Base-by-base conservation (phyloP, 2,329 filamentous ascomycete genomes). In the Colletotrichum sp. region DNA sequence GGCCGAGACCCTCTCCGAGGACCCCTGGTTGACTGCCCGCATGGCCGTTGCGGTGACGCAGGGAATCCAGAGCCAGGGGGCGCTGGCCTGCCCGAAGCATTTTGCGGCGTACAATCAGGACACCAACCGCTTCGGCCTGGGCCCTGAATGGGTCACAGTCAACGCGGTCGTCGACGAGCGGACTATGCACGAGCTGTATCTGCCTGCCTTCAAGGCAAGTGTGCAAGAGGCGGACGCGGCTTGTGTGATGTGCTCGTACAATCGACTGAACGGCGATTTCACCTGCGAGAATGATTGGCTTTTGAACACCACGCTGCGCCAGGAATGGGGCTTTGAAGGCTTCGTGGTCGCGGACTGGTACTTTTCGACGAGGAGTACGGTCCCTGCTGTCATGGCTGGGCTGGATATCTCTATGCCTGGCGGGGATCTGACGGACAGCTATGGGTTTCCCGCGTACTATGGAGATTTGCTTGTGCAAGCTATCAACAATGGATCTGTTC, bases 401-500 rank as follows among this genome's bases (percentile, higher is more conserved):
- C 32, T 82, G 36, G 81, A 85, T 73, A 80, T 85, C n/a, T 84
- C 85, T 1, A 58, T 58, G 55, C 55, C 55, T 12, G 55, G 55
- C 0, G 55, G 55, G 1, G 55, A 58, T 18, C 1, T 58, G 55
- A 58, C 24, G 24, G 16, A 58, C 16, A 58, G 55, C 1, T 58
- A 58, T 0, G 55, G 55, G 0, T 58, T 58, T 0, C 55, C 55
- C 0, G 55, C 55, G 12, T 58, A 58, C 5, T 58, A 58, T 28
- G 55, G 55, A 28, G 24, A 58, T 1, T 0, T 58, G 8, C 55
- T 58, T 1, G 55, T 58, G 13, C 2, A 58, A 18, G 24, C 55
- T 10, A 24, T 95, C 8, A 86, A 96, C 48, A 97, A 98, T 79
- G 92, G 92, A 5, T 95, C 94, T 6, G 87, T 98, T 0, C 55